Conservation (phyloP, 202 grass and related monocot species). For the Hordeum pubiflorum region DNA sequence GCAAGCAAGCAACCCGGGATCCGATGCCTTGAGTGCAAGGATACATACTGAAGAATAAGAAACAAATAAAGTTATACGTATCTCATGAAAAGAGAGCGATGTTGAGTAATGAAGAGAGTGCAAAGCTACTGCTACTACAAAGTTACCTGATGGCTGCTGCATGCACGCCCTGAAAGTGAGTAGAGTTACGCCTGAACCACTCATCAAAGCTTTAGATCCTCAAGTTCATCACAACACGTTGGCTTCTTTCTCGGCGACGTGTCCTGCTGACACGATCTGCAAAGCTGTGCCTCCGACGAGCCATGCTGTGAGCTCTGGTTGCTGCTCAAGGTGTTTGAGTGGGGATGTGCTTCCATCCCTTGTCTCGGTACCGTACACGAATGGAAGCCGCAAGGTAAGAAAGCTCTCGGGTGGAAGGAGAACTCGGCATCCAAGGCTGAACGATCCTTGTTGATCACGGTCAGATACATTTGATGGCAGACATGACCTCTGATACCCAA, state of each 20-base stretch:
- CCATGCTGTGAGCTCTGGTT: conserved; percentile 80
- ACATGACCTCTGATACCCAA: conserved; percentile 57
- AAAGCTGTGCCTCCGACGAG: conserved; percentile 77
- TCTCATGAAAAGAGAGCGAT: background rate
- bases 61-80: background rate
- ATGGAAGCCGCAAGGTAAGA: conserved; percentile 85
- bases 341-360: conserved; percentile 44
- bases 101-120: background rate
- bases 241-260: conserved; percentile 34
- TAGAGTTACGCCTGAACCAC: background rate
- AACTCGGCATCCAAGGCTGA: conserved; percentile 61
- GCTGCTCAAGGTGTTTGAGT: conserved; percentile 54
- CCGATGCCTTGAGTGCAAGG: conserved; percentile 1
- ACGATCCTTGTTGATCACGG: conserved; percentile 55
- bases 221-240: background rate
- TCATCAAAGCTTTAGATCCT: conserved; percentile 4
- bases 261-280: conserved; percentile 66
- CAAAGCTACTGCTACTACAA: background rate
- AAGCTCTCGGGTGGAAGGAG: conserved; percentile 91
- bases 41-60: conserved; percentile 14
- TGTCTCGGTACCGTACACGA: conserved; percentile 72
- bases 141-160: conserved; percentile 27
- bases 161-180: conserved; percentile 22
- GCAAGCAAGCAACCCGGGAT: background rate
- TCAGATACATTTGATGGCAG: conserved; percentile 55